Conservation (phyloP, 371 early-diverging fungal genomes). For the Lichtheimia hyalospora region DNA sequence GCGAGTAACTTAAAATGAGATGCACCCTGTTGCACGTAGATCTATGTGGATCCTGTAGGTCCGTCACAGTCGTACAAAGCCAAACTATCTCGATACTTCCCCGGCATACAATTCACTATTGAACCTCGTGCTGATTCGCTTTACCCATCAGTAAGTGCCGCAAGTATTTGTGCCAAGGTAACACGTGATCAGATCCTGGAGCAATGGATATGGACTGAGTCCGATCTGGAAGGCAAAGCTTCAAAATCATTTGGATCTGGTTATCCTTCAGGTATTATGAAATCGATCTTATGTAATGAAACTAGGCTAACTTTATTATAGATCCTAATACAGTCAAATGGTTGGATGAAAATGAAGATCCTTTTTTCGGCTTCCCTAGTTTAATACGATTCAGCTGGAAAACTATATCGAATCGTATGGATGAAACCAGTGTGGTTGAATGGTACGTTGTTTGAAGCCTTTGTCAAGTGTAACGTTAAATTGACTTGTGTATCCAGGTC, state of each 20-base stretch:
- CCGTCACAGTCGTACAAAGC: constrained; percentile 81
- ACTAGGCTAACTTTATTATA: constrained; percentile 5
- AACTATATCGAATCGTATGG: constrained; percentile 80
- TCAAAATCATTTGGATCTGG: constrained; percentile 90
- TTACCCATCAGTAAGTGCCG: constrained; percentile 98
- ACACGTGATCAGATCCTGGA: constrained; percentile 86
- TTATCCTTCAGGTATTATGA: constrained; percentile 85
- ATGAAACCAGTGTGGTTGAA: constrained; percentile 42
- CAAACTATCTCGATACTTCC: constrained; percentile 76
- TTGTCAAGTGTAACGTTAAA: not conserved
- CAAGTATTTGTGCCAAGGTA: constrained; percentile 99
- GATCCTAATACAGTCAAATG: constrained; percentile 95
- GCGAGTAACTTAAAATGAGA: not conserved
- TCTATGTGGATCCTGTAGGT: constrained; percentile 99
- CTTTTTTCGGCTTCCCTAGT: constrained; percentile 92
- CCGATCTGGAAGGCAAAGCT: constrained; percentile 34
- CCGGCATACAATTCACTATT: constrained; percentile 78
- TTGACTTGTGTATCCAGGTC: constrained; percentile 13
- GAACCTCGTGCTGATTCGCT: constrained; percentile 96
- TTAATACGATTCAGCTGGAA: constrained; percentile 97
- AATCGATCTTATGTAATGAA: not conserved
- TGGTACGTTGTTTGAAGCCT: constrained; percentile 31
- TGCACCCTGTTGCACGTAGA: constrained; percentile 32
- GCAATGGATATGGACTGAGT: constrained; percentile 84
- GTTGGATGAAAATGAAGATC: constrained; percentile 81